These are phyloP conservation scores for Xylaria longipes DNA, from an alignment of 495 filamentous ascomycete species.

Conservation along the genomic window DNA sequence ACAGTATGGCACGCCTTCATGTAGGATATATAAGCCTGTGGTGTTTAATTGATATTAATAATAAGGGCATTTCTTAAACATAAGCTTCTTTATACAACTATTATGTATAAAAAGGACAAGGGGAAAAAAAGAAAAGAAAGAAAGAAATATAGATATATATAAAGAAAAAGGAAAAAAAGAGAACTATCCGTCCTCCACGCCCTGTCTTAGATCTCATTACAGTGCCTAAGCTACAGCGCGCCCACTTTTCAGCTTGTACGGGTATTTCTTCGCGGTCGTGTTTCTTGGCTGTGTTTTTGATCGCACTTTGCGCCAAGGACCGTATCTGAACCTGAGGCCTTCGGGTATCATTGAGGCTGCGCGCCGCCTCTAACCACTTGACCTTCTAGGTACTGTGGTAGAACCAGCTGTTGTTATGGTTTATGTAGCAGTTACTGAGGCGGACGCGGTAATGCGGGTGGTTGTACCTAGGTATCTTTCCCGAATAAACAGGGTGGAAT, in stretches of 20 bases:
- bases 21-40: neutral
- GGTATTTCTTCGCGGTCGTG: neutral
- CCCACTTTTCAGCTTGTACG: constrained; percentile 4
- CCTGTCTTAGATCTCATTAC: constrained; percentile 4
- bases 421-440: neutral
- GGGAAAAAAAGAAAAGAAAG: neutral
- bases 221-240: constrained; percentile 17
- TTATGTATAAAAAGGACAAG: neutral
- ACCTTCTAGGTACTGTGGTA: neutral
- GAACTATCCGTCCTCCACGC: constrained; percentile 7
- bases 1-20: too few species aligned
- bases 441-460: neutral
- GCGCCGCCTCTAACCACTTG: neutral
- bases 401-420: neutral
- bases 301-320: constrained; percentile 8
- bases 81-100: neutral
- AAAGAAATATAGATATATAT: neutral
- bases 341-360: neutral
- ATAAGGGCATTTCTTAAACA: neutral
- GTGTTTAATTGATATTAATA: neutral
- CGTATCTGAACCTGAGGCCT: constrained; percentile 16
- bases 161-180: neutral
- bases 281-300: constrained; percentile 1
- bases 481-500: neutral
- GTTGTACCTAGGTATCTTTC: neutral